Base-by-base conservation (phyloP, 441 rosid species). In the Gossypium davidsonii region DNA sequence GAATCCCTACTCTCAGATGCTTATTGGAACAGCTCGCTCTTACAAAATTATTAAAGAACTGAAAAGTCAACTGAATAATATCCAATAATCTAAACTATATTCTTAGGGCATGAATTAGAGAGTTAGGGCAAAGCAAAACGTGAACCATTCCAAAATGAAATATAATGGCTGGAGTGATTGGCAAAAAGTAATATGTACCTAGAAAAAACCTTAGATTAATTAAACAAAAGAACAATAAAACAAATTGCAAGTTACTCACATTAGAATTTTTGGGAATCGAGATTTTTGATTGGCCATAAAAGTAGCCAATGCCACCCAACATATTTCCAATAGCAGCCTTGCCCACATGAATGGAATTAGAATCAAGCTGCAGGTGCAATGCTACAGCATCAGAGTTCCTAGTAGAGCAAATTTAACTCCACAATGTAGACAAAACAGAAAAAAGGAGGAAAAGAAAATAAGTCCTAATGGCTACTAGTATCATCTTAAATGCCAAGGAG, bases 291-390 rank as follows among this genome's bases (percentile, higher is more conserved):
- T 89, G 96, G 49, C 99, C 99, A 79, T 89, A 96, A 69, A 93
- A 89, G 85, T 93, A 93, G 68, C 99, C 97, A 83, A 96, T 89
- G 71, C 97, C 96, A 73, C 99, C 99, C 82, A 95, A 82, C 97
- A 96, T 84, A 81, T 93, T 96, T 52, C 87, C 89, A 62, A 96
- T 72, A 42, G 97, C 99, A 75, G 90, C 92, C 84, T 93, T 96
- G 44, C 96, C 99, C 21, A 89, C 94, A 42, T 49, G 78, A 66
- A 78, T 61, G n/a, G 91, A 84, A 65, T 93, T 88, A 26, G 83
- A 71, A 79, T 88, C 97, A 76, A 88, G 83, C 98, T 96, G 88
- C 70, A 87, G 58, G 77, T 58, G 80, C 46, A 85, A 51, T 15
- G 70, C 28, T 60, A 58, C 23, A 58, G 74, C 49, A 42, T 78